Evolutionary conservation across 2,329 filamentous ascomycete genomes (phyloP), one percentile per base, ranked within the genome.

Genomic region (Fusarium foetens): DNA sequence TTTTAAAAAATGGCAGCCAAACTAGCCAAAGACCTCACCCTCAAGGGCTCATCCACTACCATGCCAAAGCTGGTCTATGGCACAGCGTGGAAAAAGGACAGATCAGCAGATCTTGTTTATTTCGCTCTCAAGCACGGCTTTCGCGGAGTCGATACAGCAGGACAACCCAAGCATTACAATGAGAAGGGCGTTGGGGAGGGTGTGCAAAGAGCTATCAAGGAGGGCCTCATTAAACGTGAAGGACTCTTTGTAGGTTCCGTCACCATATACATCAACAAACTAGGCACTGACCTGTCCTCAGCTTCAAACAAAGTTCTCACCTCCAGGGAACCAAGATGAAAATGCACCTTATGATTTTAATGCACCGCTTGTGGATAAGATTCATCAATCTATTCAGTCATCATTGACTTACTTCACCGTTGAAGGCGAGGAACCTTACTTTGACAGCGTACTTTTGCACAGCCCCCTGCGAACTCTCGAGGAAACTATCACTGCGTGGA

Each of bases 241-340:
- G 88, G 92, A 38, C 75, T 95, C 51, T 94, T 91, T 78, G 89
- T 93, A 77, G 75, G 87, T 76, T 42, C 13, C 33, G 55, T 4
- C 49, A 6, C n/a, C 27, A 9, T 25, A 29, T 21, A 5, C 21
- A 39, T 45, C 13, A 19, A 23, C 8, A n/a, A 19, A 27, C 5
- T 25, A 19, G 52, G 16, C 2, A 51, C 49, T 67, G 12, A 71
- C 38, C 6, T 14, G 33, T 16, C 25, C 4, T 29, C 63, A 92
- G 89, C 85, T 95, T 48, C 93, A 97, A 86, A 95, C 93, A n/a
- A 96, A 95, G 80, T 96, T 92, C 83, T 94, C 92, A 3, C 86
- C 91, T 0, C 80, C 89, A 8, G 80, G 81, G 21, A 90, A 89
- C 29, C 92, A 95, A 79, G 88, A 91, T 76, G 83, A 83, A 4